Conservation (phyloP, 768 basidiomycete species). For the Suillus americanus region DNA sequence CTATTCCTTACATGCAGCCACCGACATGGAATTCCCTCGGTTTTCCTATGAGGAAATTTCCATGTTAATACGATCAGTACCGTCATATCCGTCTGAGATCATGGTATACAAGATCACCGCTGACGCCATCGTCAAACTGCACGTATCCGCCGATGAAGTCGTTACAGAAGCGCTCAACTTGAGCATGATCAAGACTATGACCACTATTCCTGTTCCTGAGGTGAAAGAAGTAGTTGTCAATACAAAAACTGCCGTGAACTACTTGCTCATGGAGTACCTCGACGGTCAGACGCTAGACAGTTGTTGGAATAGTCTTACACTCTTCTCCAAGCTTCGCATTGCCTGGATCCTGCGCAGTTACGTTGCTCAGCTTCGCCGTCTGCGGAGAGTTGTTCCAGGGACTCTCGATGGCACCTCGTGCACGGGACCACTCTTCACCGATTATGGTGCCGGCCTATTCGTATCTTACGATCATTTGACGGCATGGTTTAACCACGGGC, state of each 20-base stretch:
- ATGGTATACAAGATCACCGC: neutral
- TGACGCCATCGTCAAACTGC: neutral
- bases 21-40: neutral
- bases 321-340: neutral
- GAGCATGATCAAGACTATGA: neutral
- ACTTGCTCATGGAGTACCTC: conserved; percentile 25
- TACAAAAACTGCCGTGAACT: neutral
- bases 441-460: neutral
- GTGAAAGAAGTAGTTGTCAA: neutral
- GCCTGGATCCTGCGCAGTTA: conserved; percentile 14
- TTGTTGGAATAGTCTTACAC: conserved; percentile 26
- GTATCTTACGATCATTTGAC: neutral
- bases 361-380: conserved; percentile 22
- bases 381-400: conserved; percentile 1
- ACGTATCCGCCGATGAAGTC: neutral
- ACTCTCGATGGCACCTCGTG: neutral
- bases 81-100: neutral
- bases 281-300: conserved; percentile 23
- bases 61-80: neutral
- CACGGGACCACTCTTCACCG: neutral
- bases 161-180: neutral
- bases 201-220: neutral
- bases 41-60: neutral
- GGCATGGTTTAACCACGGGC: conserved; percentile 1
- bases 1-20: neutral